A percentile compares a stretch with the other conserved stretches of the same genome.
phyloP scores from a whole-genome alignment of 345 rosid genomes.

The Atalantia buxifolia region DNA sequence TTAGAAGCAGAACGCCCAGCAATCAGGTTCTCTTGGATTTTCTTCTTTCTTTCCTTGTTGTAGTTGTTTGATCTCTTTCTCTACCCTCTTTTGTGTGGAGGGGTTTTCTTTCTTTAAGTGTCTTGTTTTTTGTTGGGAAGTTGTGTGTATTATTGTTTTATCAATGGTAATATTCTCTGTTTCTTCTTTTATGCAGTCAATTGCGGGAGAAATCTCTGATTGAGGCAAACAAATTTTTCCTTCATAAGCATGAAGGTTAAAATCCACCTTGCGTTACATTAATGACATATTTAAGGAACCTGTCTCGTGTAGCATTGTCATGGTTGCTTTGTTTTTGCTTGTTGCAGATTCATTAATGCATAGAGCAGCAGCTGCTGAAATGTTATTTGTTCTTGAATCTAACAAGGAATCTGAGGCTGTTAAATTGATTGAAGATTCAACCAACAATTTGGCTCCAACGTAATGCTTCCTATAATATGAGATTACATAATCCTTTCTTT shows the following conservation, averaged over 20 bases:
- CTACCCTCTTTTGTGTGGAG: background rate
- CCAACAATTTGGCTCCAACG: conserved; percentile 51
- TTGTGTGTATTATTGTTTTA: conserved; percentile 1
- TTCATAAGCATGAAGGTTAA: conserved; percentile 69
- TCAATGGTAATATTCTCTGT: conserved; percentile 1
- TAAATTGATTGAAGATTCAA: conserved; percentile 73
- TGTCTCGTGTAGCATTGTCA: background rate
- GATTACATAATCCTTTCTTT: background rate
- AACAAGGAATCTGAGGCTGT: conserved; percentile 66
- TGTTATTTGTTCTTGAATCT: conserved; percentile 65
- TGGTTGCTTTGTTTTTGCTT: background rate
- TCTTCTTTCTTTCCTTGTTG: background rate
- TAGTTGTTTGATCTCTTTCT: background rate
- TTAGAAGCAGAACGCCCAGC: conserved; percentile 85
- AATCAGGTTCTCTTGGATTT: conserved; percentile 52
- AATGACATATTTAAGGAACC: background rate
- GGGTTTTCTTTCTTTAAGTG: background rate
- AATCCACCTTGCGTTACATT: conserved; percentile 7
- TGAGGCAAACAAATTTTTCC: conserved; percentile 76
- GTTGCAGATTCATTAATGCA: conserved; percentile 83
- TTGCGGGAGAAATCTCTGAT: conserved; percentile 70
- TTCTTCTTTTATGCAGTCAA: conserved; percentile 48
- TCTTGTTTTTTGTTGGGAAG: background rate
- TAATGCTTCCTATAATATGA: conserved; percentile 25
- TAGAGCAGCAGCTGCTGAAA: conserved; percentile 92